Base-by-base conservation (phyloP, 2,329 filamentous ascomycete species). In the Graphiopsis chlorocephala region DNA sequence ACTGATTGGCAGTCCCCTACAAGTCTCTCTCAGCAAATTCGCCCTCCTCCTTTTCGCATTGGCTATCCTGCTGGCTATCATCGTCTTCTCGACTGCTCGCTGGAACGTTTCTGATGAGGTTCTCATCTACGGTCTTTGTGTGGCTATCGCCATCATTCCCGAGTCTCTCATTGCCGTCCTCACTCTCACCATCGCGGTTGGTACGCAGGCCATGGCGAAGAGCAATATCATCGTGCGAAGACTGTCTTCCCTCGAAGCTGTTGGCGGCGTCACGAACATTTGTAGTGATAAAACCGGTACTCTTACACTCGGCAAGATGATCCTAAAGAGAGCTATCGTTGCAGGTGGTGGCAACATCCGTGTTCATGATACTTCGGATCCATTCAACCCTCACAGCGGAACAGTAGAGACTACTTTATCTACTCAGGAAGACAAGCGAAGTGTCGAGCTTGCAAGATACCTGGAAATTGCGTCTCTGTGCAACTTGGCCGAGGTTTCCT, bases 11-110 rank as follows among this genome's bases (percentile, higher is more conserved):
- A 96, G 92, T 1, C 92, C 92, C 0, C 81, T 96, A 52, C 91
- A 95, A 78, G 88, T 89, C 67, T 93, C 90, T 72, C 82, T 96
- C 60, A 91, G 89, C 80, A 92, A 93, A 76, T 89, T 96, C 72
- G 91, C 92, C 25, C 86, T 93, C 56, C 74, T 91, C 3, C 84
- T 96, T 1, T 94, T 95, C 72, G 87, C 82, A 38, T 84, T 91
- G 48, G 92, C 88, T 2, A 83, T 90, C 14, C 70, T 90, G 15
- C 87, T 87, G 65, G 87, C 87, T 7, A 83, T 90, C 67, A 85
- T 90, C 69, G 87, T 89, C 47, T 83, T 89, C 55, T 87, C 81
- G 8, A 84, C 86, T 63, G 89, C 88, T 74, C 68, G 79, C 2
- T 69, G 60, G 58, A 68, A 72, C 25, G 68, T 71, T 56, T 75